Base-by-base conservation (phyloP, 768 basidiomycete species). In the Macrolepiota dolichaula region DNA sequence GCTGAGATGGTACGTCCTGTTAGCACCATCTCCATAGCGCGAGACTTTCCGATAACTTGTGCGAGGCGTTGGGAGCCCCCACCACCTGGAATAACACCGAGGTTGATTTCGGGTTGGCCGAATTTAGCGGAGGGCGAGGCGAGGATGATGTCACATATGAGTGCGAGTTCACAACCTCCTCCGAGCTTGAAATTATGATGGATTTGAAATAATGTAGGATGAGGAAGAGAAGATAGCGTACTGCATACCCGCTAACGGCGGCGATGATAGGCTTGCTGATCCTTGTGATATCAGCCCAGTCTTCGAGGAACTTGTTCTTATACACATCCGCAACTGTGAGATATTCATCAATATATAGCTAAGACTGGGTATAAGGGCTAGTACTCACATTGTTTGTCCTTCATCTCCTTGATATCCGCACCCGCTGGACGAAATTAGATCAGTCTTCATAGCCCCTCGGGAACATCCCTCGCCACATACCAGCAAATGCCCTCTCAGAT, bases 381-480 rank as follows among this genome's bases (percentile, higher is more conserved):
- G 51, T 27, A 74, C 85, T 70, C 68, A 94, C 94, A 97, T 62
- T 87, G 78, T 76, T 95, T 95, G 76, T 96, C 92, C 74, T 94
- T 95, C 96, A 98, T 98, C 76, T 98, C 95, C 77, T 97, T 98
- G 76, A 99, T 98, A 74, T 99, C 96, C 22, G 96, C 96, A 2
- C 96, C 95, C 67, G 95, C 95, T 94, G 35, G 5, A 24, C 19
- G 25, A 13, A 24, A 55, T 10, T 13, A 15, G 12, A 27, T 13
- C 47, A 49, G 12, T 49, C 24, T 22, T 10, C 22, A 44, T 15
- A 17, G 42, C 12, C 25, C 19, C 47, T 10, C 47, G 7, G 25
- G 9, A 24, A 3, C 19, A 22, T 25, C 7, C 2, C 47, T 25
- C 4, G 7, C 12, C 15, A 75, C 88, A 62, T 67, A 89, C 94